Percentiles rank a stretch among this genome's conserved stretches.
These are phyloP conservation scores for Sesbania bispinosa DNA, from an alignment of 306 rosid species.

Conservation along the genomic window DNA sequence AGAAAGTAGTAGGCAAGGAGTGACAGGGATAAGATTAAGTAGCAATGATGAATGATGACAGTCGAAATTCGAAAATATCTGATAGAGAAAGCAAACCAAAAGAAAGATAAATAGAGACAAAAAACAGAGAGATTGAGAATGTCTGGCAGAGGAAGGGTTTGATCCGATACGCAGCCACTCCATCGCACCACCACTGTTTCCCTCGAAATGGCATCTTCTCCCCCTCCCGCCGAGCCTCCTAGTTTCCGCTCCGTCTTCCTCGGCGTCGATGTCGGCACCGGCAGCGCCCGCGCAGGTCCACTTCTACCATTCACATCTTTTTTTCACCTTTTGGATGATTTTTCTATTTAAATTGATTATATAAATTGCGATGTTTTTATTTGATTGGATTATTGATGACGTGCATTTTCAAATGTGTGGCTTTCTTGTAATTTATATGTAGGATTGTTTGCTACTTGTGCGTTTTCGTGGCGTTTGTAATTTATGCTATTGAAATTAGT, in stretches of 20 bases:
- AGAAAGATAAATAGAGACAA: neutral
- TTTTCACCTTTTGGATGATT: neutral
- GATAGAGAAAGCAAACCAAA: neutral
- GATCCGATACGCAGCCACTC: slow-evolving; percentile 33
- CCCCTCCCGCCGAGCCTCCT: slow-evolving; percentile 9
- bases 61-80: neutral
- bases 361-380: neutral
- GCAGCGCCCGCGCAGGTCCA: slow-evolving; percentile 94
- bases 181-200: slow-evolving; percentile 22
- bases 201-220: slow-evolving; percentile 48
- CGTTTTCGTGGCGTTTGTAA: neutral
- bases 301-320: neutral
- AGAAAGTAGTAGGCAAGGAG: too few species aligned
- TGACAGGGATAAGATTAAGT: neutral
- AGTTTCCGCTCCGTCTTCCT: slow-evolving; percentile 62
- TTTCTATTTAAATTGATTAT: neutral
- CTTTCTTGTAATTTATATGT: neutral
- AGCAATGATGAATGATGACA: neutral
- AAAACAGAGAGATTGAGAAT: slow-evolving; percentile 12
- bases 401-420: neutral
- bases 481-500: neutral
- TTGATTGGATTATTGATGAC: neutral
- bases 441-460: neutral
- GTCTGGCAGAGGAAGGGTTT: slow-evolving; percentile 31
- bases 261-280: slow-evolving; percentile 94